Percentiles rank a stretch among this genome's conserved stretches.
Conservation (phyloP, 116 monocot species). For the Trichopus zeylanicus region DNA sequence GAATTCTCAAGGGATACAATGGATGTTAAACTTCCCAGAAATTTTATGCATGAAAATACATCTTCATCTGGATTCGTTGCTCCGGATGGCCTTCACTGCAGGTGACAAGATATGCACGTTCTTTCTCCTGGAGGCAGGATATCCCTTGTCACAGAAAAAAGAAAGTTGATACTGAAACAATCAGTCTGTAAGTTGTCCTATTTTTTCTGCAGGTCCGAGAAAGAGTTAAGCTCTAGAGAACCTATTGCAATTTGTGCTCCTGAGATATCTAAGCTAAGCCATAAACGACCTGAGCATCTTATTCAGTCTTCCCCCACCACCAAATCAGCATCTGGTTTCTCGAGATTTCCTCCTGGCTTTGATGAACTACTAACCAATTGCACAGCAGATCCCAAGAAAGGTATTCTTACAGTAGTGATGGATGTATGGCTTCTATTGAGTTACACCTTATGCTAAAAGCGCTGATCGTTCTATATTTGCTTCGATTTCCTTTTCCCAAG, state of each 20-base stretch:
- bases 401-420: constrained; percentile 6
- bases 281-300: not conserved
- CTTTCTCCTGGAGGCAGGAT: not conserved
- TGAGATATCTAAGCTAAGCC: constrained; percentile 1
- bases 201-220: constrained; percentile 15
- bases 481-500: constrained; percentile 10
- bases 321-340: constrained; percentile 21
- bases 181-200: not conserved
- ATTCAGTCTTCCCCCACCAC: constrained; percentile 6
- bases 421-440: not conserved
- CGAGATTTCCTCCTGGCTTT: constrained; percentile 65
- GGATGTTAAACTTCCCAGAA: constrained; percentile 15
- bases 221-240: constrained; percentile 17
- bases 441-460: not conserved
- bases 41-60: constrained; percentile 32
- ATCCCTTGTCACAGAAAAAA: not conserved
- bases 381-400: constrained; percentile 15
- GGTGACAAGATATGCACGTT: constrained; percentile 12
- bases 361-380: constrained; percentile 46
- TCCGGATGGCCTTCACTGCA: constrained; percentile 32
- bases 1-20: constrained; percentile 29
- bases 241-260: not conserved
- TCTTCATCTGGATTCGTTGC: constrained; percentile 26
- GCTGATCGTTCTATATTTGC: not conserved
- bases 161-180: too few relatives aligned